Conservation (phyloP, 768 basidiomycete species). For the Chlorophyllum brunneum region DNA sequence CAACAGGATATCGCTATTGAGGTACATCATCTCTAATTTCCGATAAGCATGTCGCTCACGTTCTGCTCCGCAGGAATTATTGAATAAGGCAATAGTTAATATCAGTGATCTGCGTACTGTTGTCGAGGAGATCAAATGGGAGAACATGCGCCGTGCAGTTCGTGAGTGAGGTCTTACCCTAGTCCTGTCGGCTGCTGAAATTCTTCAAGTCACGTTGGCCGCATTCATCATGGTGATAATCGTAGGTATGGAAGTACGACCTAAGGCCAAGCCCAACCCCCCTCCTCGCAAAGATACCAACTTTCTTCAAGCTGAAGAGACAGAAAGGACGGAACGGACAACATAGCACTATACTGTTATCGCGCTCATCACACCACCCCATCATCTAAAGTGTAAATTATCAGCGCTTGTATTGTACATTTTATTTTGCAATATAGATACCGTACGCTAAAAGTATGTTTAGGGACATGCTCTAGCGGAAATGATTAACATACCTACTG, state of each 20-base stretch:
- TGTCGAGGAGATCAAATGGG: constrained; percentile 85
- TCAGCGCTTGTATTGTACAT: constrained; percentile 9
- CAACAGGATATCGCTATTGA: constrained; percentile 82
- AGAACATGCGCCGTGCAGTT: constrained; percentile 83
- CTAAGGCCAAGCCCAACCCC: constrained; percentile 31
- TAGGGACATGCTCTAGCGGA: not conserved
- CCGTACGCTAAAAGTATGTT: constrained; percentile 5
- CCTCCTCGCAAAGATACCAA: constrained; percentile 24
- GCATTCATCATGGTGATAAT: constrained; percentile 70
- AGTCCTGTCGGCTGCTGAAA: no score
- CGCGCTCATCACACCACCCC: not conserved
- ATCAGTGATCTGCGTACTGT: constrained; percentile 77
- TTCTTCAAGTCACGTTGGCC: constrained; percentile 64
- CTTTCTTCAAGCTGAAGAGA: constrained; percentile 27
- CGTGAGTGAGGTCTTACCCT: constrained; percentile 43
- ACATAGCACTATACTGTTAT: constrained; percentile 20
- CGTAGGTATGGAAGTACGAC: constrained; percentile 64
- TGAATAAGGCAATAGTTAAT: constrained; percentile 70
- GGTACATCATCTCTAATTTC: constrained; percentile 31
- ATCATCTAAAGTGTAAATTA: constrained; percentile 1
- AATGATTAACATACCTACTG: no score
- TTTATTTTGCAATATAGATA: constrained; percentile 5
- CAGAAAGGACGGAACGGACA: constrained; percentile 30
- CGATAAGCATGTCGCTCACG: not conserved
- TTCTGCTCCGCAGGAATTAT: constrained; percentile 48